Evolutionary conservation across 305 asterid species (phyloP), one percentile per base, ranked within the genome.

Genomic region (Stenogyne calaminthoides): DNA sequence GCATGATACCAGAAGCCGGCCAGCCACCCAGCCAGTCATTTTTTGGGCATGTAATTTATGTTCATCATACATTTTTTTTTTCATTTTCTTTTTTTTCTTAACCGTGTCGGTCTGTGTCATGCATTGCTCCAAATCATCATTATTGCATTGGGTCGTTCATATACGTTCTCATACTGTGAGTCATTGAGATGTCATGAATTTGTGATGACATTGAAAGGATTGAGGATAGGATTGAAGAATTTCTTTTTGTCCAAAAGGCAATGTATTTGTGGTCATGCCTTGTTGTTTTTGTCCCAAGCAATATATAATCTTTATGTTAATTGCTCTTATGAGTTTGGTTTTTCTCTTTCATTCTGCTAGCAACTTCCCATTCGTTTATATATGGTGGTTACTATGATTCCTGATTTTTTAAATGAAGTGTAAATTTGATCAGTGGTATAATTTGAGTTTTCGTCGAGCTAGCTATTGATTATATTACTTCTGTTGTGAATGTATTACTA

Each of bases 81-180:
- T 20, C 34, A 1, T 3, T 27, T 32, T 20, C 34, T 27, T 3
- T 27, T 32, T 32, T 32, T 32, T 32, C 36, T 32, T 7, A 37
- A 70, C 61, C 25, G 74, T 75, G 85, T 89, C 77, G 64, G 82
- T 83, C 83, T 60, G 64, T 80, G 80, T 81, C 79, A 75, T 84
- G 88, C 88, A 85, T 85, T 68, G 77, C 84, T 82, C 82, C 54
- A 79, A 82, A 52, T 75, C 85, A 62, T 78, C 70, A 40, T 74
- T 76, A 67, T 80, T 60, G 63, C 68, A 76, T 78, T 71, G 69
- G 76, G 75, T 81, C 80, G 88, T 84, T 20, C 6, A 3, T 7
- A 75, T 87, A 74, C 76, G 71, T 25, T 84, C 68, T 74, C 85
- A 77, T 52, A 14, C 56, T 49, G 56, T 49, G 22, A 49, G 56